A percentile compares a stretch with the other conserved stretches of the same genome.
Conservation (phyloP, 306 rosid species). For the Glycine soja region DNA sequence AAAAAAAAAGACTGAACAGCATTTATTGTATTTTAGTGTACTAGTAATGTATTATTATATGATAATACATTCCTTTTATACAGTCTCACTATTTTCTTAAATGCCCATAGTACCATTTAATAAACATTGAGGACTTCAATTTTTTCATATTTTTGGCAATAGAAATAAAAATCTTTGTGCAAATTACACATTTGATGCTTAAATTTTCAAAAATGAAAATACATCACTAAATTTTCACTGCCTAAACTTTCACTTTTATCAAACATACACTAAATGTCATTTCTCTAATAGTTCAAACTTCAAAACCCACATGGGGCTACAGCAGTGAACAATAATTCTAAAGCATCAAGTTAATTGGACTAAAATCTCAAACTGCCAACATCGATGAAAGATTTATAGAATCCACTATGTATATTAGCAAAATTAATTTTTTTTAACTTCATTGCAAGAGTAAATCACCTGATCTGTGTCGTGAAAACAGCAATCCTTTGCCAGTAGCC, state of each 20-base stretch:
- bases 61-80: slow-evolving; percentile 5
- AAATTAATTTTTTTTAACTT: slow-evolving; percentile 8
- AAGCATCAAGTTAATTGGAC: slow-evolving; percentile 26
- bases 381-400: slow-evolving; percentile 23
- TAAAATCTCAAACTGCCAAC: slow-evolving; percentile 34
- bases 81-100: slow-evolving; percentile 20
- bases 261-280: slow-evolving; percentile 8
- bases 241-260: slow-evolving; percentile 20
- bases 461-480: slow-evolving; percentile 72
- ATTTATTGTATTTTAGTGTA: not conserved
- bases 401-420: not conserved
- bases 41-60: slow-evolving; percentile 5
- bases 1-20: not conserved
- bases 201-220: not conserved
- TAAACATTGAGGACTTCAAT: not conserved
- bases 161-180: slow-evolving; percentile 8
- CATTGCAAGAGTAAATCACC: slow-evolving; percentile 59
- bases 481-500: slow-evolving; percentile 68
- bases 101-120: not conserved
- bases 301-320: slow-evolving; percentile 1
- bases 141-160: not conserved
- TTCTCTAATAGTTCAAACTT: slow-evolving; percentile 16
- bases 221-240: not conserved
- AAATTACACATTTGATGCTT: not conserved
- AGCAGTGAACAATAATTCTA: slow-evolving; percentile 14